phyloP scores from a whole-genome alignment of 2,329 filamentous ascomycete species.

The Xylariales sp. region DNA sequence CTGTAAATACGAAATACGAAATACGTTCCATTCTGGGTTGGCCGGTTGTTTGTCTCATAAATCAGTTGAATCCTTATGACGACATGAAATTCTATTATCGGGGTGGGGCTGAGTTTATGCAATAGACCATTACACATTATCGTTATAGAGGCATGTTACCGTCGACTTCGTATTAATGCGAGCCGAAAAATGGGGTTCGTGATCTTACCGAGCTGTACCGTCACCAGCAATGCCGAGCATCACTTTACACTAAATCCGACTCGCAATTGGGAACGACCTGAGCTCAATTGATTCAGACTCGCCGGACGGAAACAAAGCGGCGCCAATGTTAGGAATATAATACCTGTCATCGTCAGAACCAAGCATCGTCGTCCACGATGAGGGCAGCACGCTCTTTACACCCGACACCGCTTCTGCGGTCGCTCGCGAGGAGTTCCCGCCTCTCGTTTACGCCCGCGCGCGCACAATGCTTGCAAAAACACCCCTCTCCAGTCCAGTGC shows the following conservation, averaged over 20 bases:
- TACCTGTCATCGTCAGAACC: neutral
- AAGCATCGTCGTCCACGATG: conserved; percentile 18
- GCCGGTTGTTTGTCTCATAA: too few relatives aligned
- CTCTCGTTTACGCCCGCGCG: conserved; percentile 15
- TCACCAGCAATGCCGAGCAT: neutral
- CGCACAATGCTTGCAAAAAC: conserved; percentile 25
- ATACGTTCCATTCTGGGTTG: too few relatives aligned
- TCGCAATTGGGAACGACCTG: neutral
- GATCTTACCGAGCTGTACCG: neutral
- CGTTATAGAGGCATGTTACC: too few relatives aligned
- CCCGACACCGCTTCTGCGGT: conserved; percentile 34
- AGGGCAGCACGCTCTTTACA: conserved; percentile 28
- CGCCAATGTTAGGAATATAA: neutral
- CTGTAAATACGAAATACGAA: too few relatives aligned
- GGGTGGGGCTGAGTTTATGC: too few relatives aligned
- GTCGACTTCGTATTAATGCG: too few relatives aligned
- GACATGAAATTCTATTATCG: too few relatives aligned
- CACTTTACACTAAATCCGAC: neutral
- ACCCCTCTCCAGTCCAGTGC: conserved; percentile 19
- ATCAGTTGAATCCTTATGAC: too few relatives aligned
- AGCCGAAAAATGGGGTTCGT: too few relatives aligned
- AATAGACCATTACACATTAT: too few relatives aligned
- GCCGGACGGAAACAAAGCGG: neutral
- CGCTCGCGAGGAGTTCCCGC: conserved; percentile 16
- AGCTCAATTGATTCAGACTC: neutral